A percentile compares a stretch with the other conserved stretches of the same genome.
Evolutionary conservation across 352 stramenopile species (phyloP).

Genomic region (Elongisporangium anandrum): DNA sequence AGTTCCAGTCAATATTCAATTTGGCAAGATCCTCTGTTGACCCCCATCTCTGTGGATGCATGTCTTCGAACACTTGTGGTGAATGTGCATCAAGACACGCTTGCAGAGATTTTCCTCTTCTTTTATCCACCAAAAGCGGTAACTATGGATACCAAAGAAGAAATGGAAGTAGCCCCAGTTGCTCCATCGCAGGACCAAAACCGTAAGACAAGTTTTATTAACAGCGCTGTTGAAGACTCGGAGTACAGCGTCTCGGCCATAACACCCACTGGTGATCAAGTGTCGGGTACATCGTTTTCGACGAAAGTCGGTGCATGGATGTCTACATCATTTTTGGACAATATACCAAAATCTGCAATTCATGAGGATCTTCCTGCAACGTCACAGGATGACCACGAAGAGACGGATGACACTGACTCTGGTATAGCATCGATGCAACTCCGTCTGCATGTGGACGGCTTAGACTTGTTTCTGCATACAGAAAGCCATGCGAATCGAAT

Average conservation of each 20-base stretch:
- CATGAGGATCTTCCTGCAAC: conserved; percentile 12
- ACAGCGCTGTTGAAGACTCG: not conserved
- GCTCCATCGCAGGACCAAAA: conserved; percentile 6
- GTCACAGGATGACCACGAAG: conserved; percentile 12
- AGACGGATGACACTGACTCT: conserved; percentile 17
- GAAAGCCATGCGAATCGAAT: conserved; percentile 17
- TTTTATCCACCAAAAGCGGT: conserved; percentile 50
- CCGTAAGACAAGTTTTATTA: not conserved
- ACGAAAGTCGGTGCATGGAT: conserved; percentile 56
- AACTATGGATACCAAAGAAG: not conserved
- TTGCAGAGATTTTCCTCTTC: conserved; percentile 73
- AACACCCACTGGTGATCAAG: conserved; percentile 8
- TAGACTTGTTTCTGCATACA: conserved; percentile 65
- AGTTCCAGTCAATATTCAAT: conserved; percentile 36
- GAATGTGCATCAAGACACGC: conserved; percentile 74
- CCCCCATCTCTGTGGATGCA: conserved; percentile 62
- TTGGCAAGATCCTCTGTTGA: conserved; percentile 74
- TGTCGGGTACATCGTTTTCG: conserved; percentile 34
- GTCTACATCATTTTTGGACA: conserved; percentile 55
- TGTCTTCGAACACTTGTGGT: conserved; percentile 65
- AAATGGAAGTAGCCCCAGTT: not conserved
- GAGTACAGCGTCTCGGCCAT: not conserved
- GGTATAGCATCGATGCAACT: conserved; percentile 50
- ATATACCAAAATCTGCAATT: conserved; percentile 14
- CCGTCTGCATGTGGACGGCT: conserved; percentile 65